These are phyloP conservation scores for Collybia sp. DNA, from an alignment of 768 basidiomycete species.

Conservation along the genomic window DNA sequence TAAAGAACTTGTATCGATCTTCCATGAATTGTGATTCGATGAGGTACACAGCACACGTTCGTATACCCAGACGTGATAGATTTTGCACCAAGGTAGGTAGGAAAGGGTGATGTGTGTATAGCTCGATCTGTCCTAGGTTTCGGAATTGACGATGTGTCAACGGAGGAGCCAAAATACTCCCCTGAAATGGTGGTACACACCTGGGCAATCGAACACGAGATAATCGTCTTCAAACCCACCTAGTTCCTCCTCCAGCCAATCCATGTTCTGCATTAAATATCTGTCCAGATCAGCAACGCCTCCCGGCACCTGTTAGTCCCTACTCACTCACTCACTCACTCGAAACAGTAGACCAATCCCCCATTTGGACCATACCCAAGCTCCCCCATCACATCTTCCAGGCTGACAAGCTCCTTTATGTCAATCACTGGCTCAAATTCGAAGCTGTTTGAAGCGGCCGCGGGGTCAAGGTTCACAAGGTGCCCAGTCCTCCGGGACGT, in stretches of 20 bases:
- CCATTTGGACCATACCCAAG: conserved; percentile 96
- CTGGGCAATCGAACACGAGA: conserved; percentile 88
- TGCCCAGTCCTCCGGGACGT: conserved; percentile 81
- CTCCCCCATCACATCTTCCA: conserved; percentile 96
- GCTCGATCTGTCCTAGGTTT: conserved; percentile 85
- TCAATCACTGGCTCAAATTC: conserved; percentile 92
- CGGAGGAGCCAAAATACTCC: background rate
- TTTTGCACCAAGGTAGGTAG: conserved; percentile 85
- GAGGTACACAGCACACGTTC: conserved; percentile 87
- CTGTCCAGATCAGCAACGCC: conserved; percentile 33
- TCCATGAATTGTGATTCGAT: conserved; percentile 99
- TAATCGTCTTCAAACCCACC: conserved; percentile 97
- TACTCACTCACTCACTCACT: conserved; percentile 70
- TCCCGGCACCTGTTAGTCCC: conserved; percentile 1
- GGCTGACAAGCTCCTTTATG: conserved; percentile 86
- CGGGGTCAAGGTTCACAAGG: conserved; percentile 96
- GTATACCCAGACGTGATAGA: conserved; percentile 70
- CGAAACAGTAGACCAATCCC: conserved; percentile 96
- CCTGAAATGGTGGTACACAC: conserved; percentile 29
- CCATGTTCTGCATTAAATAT: conserved; percentile 94
- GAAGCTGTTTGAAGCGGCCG: conserved; percentile 80
- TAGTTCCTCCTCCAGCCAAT: conserved; percentile 96
- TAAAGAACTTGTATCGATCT: conserved; percentile 97
- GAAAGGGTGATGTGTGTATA: conserved; percentile 98
- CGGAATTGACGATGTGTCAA: background rate